Evolutionary conservation across 345 rosid species (phyloP).

Genomic region (Brassica nigra): DNA sequence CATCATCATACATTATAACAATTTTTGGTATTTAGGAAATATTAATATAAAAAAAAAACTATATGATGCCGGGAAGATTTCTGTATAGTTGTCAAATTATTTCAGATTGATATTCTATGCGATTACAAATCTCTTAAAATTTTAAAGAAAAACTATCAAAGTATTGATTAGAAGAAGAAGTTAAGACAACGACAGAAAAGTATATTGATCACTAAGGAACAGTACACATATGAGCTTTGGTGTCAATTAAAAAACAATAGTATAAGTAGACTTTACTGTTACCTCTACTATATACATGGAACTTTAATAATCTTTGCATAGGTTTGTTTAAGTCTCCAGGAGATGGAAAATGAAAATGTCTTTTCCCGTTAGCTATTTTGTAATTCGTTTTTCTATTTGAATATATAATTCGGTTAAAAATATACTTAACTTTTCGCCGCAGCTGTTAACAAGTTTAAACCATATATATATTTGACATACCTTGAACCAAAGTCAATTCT

Average conservation of each 20-base stretch:
- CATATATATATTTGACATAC: neutral
- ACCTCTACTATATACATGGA: too few relatives aligned
- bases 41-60: neutral
- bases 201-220: slow-evolving; percentile 15
- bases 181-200: slow-evolving; percentile 22
- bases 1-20: too few relatives aligned
- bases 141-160: too few relatives aligned
- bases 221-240: slow-evolving; percentile 20
- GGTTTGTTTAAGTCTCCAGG: neutral
- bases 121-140: slow-evolving; percentile 2
- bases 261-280: neutral
- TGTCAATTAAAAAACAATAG: slow-evolving; percentile 14
- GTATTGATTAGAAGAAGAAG: too few relatives aligned
- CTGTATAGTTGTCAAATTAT: slow-evolving; percentile 17
- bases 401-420: neutral
- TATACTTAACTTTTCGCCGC: neutral
- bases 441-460: slow-evolving; percentile 11
- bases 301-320: too few relatives aligned
- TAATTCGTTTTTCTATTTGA: neutral
- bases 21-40: too few relatives aligned
- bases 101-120: slow-evolving; percentile 1
- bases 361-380: slow-evolving; percentile 3
- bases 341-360: slow-evolving; percentile 5
- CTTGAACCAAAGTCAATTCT: slow-evolving; percentile 28
- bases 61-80: slow-evolving; percentile 12